Conservation (phyloP, 2,329 filamentous ascomycete species). For the Fusarium tricinctum region DNA sequence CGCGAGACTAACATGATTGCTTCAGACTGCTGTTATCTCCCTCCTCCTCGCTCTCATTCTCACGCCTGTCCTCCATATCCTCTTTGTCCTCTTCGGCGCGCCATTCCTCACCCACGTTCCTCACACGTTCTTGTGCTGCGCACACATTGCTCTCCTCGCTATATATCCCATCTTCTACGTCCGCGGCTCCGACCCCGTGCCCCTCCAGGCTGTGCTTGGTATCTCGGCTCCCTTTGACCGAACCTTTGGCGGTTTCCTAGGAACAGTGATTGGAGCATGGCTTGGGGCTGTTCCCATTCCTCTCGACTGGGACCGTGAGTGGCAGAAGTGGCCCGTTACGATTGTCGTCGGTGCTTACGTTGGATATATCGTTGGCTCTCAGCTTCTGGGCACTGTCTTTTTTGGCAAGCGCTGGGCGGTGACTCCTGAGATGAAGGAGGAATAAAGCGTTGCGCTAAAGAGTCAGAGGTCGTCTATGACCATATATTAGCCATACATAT, state of each 20-base stretch:
- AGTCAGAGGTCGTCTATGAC: background rate
- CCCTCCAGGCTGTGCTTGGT: conserved; percentile 79
- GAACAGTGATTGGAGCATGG: conserved; percentile 87
- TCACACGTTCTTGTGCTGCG: conserved; percentile 84
- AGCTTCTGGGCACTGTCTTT: conserved; percentile 67
- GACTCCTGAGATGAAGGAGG: conserved; percentile 47
- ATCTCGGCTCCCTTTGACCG: conserved; percentile 82
- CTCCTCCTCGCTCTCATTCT: conserved; percentile 76
- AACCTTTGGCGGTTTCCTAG: conserved; percentile 85
- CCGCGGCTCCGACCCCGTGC: conserved; percentile 79
- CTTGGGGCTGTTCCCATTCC: conserved; percentile 95
- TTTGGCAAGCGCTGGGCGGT: conserved; percentile 61
- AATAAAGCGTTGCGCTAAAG: conserved; percentile 37
- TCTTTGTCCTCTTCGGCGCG: conserved; percentile 90
- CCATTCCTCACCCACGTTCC: conserved; percentile 84
- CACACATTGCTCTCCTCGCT: conserved; percentile 84
- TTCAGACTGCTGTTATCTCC: conserved; percentile 62
- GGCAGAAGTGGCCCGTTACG: conserved; percentile 98
- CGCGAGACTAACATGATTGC: conserved; percentile 22
- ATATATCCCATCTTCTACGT: conserved; percentile 87
- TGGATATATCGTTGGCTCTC: conserved; percentile 80
- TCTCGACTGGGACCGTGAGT: conserved; percentile 98
- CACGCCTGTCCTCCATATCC: conserved; percentile 71
- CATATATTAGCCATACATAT: background rate
- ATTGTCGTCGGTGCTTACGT: conserved; percentile 86